These are phyloP conservation scores for Amoebophrya sp. DNA, from an alignment of 169 alveolate species.

Conservation along the genomic window DNA sequence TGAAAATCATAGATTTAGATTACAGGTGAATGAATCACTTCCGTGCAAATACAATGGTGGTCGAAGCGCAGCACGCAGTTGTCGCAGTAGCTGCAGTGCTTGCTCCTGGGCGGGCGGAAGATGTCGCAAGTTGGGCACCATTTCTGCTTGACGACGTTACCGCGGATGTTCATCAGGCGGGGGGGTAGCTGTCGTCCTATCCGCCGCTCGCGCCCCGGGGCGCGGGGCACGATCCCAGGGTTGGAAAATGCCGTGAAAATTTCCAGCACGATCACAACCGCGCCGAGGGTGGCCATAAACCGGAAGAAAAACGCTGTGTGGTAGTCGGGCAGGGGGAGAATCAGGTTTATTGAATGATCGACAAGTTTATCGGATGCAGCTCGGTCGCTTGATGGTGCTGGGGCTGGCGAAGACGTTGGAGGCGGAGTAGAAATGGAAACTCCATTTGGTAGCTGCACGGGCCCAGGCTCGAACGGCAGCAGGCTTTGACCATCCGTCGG, in stretches of 20 bases:
- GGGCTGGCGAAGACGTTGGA: too few species aligned
- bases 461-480: too few species aligned
- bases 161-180: background rate
- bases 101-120: slow-evolving; percentile 71
- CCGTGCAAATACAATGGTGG: slow-evolving; percentile 88
- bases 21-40: too few species aligned
- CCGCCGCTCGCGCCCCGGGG: background rate
- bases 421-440: too few species aligned
- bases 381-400: background rate
- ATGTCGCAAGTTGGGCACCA: slow-evolving; percentile 22
- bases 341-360: too few species aligned
- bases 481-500: too few species aligned
- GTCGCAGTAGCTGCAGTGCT: slow-evolving; percentile 83
- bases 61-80: slow-evolving; percentile 78
- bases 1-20: too few species aligned
- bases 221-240: slow-evolving; percentile 17
- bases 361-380: too few species aligned
- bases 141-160: slow-evolving; percentile 9
- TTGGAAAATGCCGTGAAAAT: slow-evolving; percentile 11
- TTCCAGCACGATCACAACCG: background rate
- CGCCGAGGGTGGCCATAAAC: background rate
- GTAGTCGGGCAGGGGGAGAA: too few species aligned
- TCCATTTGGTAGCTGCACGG: too few species aligned
- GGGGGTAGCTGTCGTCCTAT: background rate
- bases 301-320: background rate